Percentiles rank a stretch among this genome's conserved stretches.
These are phyloP conservation scores for Eremothecium cymbalariae DNA, from an alignment of 1,139 yeast genomes.

Conservation along the genomic window DNA sequence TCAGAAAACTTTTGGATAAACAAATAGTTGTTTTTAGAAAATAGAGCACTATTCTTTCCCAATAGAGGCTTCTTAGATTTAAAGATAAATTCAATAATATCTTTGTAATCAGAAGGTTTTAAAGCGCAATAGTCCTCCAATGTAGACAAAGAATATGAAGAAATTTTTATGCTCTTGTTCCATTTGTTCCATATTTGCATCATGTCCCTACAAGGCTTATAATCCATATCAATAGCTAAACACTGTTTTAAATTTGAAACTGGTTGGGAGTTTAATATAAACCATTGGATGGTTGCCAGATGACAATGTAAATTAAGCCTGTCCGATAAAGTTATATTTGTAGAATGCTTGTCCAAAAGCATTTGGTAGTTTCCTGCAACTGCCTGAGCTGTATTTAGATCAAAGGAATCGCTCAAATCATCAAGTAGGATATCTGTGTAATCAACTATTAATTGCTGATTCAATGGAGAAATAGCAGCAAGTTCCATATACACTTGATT, in stretches of 20 bases:
- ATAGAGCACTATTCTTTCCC: conserved; percentile 6
- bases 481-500: conserved; percentile 10
- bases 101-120: conserved; percentile 17
- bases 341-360: conserved; percentile 22
- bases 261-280: conserved; percentile 24
- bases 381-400: conserved; percentile 17
- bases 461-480: conserved; percentile 9
- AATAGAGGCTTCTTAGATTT: conserved; percentile 15
- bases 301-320: conserved; percentile 19
- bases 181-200: conserved; percentile 21
- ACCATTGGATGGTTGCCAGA: conserved; percentile 22
- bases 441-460: conserved; percentile 7
- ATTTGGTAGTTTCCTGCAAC: conserved; percentile 19
- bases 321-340: conserved; percentile 16
- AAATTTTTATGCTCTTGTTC: conserved; percentile 22
- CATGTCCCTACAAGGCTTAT: conserved; percentile 24
- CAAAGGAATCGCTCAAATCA: conserved; percentile 13
- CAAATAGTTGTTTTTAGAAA: conserved; percentile 17
- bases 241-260: conserved; percentile 23
- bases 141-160: conserved; percentile 20
- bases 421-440: conserved; percentile 10
- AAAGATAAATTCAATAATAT: conserved; percentile 18
- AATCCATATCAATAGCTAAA: conserved; percentile 29
- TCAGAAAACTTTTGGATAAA: conserved; percentile 10
- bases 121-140: conserved; percentile 18